Conservation (phyloP, 1,284 basidiomycete species). For the Amylostereum areolatum region DNA sequence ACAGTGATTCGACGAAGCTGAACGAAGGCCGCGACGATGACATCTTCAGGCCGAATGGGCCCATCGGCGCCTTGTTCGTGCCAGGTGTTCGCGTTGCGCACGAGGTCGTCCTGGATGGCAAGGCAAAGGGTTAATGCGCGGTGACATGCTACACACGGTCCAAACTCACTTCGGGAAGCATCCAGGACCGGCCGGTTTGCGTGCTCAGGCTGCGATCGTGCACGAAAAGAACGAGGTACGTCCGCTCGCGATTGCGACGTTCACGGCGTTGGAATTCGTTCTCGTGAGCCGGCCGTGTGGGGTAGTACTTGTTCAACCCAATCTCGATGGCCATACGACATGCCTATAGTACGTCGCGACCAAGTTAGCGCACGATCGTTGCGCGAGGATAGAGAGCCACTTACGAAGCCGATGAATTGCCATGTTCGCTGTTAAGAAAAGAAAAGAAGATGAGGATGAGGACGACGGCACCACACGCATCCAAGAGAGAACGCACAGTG, state of each 20-base stretch:
- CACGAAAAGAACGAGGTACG: constrained; percentile 76
- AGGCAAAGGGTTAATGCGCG: no score
- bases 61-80: constrained; percentile 54
- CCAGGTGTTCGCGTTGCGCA: constrained; percentile 61
- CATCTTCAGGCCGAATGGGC: constrained; percentile 66
- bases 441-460: constrained; percentile 1
- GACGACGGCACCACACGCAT: constrained; percentile 3
- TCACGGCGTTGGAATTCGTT: constrained; percentile 59
- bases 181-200: constrained; percentile 78
- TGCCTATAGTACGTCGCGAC: constrained; percentile 41
- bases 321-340: constrained; percentile 82
- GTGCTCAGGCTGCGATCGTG: constrained; percentile 79
- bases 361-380: constrained; percentile 11
- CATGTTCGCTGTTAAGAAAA: constrained; percentile 64
- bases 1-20: constrained; percentile 71
- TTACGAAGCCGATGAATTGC: constrained; percentile 78
- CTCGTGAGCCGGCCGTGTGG: constrained; percentile 49
- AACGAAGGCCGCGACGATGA: constrained; percentile 70
- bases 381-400: constrained; percentile 20
- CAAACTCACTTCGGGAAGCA: constrained; percentile 60
- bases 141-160: no score
- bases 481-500: constrained; percentile 39
- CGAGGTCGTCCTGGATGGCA: constrained; percentile 49
- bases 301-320: constrained; percentile 62
- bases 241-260: constrained; percentile 75